Base-by-base conservation (phyloP, 257 asterid genomes). In the Solanum sitiens region DNA sequence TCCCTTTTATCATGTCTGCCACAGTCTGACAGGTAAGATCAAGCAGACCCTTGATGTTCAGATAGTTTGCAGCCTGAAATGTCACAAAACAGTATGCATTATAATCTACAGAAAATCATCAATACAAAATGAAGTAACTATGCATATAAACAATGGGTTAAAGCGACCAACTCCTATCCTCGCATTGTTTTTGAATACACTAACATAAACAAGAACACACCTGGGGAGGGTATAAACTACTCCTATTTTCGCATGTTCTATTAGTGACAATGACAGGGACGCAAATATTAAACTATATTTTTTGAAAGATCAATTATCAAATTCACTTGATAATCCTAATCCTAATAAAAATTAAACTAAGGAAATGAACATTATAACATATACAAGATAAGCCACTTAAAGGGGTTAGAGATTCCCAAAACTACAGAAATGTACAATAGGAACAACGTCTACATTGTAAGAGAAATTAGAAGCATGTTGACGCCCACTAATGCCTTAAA, bases 41-140 rank as follows among this genome's bases (percentile, higher is more conserved):
- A 2, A 95, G 94, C 87, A 95, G 80, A 86, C 93, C 89, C 92
- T 91, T 92, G 88, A 95, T 94, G 92, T 94, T 89, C 39, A 95
- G 80, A 82, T 93, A 95, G 88, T 95, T 93, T 12, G 98, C 98
- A 89, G 98, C 98, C 98, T 95, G 84, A 2, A 80, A 67, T 1
- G 16, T 30, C 32, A 9, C 5, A 47, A 18, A 32, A 21, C 85
- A 80, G 7, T 30, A 11, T 5, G 4, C 37, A 30, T 18, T 44
- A 79, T 13, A 79, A 56, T 44, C 40, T 4, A 15, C 2, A 25
- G 25, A 20, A 47, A 0, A 32, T 6, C 35, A 30, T 6, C 2
- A 15, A 45, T 30, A 9, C 25, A 40, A 21, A 35, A 11, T 9
- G n/a, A 8, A 33, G 56, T 9, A 11, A n/a, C 6, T 7, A 40